Percentiles rank a stretch among this genome's conserved stretches.
Conservation (phyloP, 305 asterid species). For the Lippia alba region DNA sequence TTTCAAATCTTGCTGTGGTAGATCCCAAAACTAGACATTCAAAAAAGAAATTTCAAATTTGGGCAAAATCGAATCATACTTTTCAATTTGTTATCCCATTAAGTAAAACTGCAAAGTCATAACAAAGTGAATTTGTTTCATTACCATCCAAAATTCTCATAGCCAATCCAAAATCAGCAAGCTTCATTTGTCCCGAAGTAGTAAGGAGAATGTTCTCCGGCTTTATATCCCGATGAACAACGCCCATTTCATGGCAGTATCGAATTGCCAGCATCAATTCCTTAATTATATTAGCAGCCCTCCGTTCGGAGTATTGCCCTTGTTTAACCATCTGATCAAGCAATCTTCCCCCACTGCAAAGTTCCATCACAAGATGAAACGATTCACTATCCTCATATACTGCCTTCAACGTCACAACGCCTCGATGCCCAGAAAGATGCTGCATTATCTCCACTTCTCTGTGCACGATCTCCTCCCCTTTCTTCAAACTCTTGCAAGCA, state of each 20-base stretch:
- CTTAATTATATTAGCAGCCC: conserved; percentile 76
- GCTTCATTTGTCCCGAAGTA: conserved; percentile 75
- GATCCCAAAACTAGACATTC: neutral
- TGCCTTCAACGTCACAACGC: conserved; percentile 78
- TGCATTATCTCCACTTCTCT: conserved; percentile 96
- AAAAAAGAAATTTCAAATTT: conserved; percentile 3
- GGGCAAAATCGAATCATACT: neutral
- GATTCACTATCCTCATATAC: conserved; percentile 82
- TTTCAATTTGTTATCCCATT: neutral
- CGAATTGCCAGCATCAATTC: conserved; percentile 79
- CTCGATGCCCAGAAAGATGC: conserved; percentile 87
- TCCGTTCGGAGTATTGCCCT: conserved; percentile 65
- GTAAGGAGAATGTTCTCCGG: conserved; percentile 86
- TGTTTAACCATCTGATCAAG: conserved; percentile 83
- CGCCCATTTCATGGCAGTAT: conserved; percentile 96
- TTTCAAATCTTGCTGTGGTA: conserved; percentile 3
- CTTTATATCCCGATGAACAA: conserved; percentile 84
- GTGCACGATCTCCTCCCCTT: conserved; percentile 87
- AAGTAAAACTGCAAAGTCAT: neutral
- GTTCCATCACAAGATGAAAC: conserved; percentile 86
- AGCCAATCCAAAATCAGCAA: conserved; percentile 84
- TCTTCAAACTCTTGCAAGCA: conserved; percentile 80
- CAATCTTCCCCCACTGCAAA: conserved; percentile 86
- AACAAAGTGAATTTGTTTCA: conserved; percentile 8
- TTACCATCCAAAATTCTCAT: conserved; percentile 78